phyloP scores from a whole-genome alignment of 1,139 yeast species.

The Groenewaldozyma sp. region DNA sequence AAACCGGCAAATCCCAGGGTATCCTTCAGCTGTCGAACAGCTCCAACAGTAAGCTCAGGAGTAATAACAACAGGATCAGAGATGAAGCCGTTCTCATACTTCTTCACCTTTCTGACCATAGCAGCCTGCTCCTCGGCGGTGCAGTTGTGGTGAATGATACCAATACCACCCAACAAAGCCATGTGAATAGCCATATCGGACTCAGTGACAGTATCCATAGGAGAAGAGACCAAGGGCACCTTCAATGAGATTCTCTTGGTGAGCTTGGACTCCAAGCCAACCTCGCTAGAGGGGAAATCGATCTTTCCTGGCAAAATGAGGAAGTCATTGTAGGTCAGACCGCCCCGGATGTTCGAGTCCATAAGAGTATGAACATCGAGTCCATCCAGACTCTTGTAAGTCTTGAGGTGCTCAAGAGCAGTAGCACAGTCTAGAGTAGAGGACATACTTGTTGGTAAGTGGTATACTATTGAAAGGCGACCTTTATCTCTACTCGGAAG shows the following conservation, averaged over 20 bases:
- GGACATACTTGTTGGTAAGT: neutral
- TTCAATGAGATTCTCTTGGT: constrained; percentile 87
- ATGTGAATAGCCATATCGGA: constrained; percentile 95
- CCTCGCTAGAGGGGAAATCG: constrained; percentile 72
- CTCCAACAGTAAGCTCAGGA: constrained; percentile 69
- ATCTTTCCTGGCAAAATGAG: constrained; percentile 92
- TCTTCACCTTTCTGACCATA: constrained; percentile 95
- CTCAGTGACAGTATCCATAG: constrained; percentile 99
- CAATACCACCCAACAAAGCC: constrained; percentile 99
- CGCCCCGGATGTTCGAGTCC: constrained; percentile 88
- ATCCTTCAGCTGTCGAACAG: constrained; percentile 63
- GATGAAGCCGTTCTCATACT: constrained; percentile 95
- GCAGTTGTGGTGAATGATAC: constrained; percentile 97
- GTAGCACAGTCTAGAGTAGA: neutral
- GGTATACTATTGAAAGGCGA: too few relatives aligned
- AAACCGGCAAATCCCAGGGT: constrained; percentile 88
- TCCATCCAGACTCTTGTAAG: constrained; percentile 73
- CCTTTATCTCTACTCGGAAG: too few relatives aligned
- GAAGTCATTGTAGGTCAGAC: constrained; percentile 94
- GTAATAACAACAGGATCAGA: constrained; percentile 84
- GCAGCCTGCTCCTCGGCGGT: constrained; percentile 95
- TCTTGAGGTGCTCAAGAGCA: constrained; percentile 58
- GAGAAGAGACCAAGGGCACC: constrained; percentile 94
- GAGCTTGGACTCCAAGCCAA: constrained; percentile 71
- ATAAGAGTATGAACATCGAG: constrained; percentile 73